These are phyloP conservation scores for Pleurozium schreberi DNA, from an alignment of 225 moss, liverwort and hornwort genomes.

Conservation along the genomic window DNA sequence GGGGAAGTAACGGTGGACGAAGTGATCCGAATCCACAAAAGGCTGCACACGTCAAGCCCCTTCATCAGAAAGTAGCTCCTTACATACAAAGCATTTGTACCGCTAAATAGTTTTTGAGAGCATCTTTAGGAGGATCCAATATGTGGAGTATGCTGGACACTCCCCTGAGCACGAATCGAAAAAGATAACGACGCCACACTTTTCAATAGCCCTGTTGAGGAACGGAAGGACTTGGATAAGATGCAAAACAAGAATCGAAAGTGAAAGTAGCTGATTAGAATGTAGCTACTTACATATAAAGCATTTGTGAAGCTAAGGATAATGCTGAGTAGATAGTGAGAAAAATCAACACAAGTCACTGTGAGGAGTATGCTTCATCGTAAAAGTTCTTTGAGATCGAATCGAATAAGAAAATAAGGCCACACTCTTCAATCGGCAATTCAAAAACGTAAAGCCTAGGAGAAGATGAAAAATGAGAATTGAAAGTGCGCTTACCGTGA, in stretches of 20 bases:
- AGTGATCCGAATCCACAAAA: slow-evolving; percentile 97
- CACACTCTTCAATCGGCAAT: no score
- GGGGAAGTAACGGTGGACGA: slow-evolving; percentile 87
- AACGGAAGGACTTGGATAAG: background rate
- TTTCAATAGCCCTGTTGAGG: background rate
- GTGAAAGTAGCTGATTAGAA: background rate
- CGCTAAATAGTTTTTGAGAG: background rate
- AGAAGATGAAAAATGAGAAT: background rate
- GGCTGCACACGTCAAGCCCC: slow-evolving; percentile 39
- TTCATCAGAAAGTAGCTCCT: background rate
- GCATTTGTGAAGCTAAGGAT: background rate
- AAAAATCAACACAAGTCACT: background rate
- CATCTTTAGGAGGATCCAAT: background rate
- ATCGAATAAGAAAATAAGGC: background rate
- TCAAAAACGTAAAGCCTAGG: background rate
- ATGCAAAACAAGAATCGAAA: background rate
- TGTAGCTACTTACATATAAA: background rate
- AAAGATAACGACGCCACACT: background rate
- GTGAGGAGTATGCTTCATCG: background rate
- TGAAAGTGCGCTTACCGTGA: slow-evolving; percentile 44
- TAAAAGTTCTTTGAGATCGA: background rate
- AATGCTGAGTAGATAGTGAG: background rate
- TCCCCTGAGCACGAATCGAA: background rate
- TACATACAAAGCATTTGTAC: background rate
- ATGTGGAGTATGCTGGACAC: background rate